Evolutionary conservation across 306 rosid genomes (phyloP).

Genomic region (Canavalia ensiformis): DNA sequence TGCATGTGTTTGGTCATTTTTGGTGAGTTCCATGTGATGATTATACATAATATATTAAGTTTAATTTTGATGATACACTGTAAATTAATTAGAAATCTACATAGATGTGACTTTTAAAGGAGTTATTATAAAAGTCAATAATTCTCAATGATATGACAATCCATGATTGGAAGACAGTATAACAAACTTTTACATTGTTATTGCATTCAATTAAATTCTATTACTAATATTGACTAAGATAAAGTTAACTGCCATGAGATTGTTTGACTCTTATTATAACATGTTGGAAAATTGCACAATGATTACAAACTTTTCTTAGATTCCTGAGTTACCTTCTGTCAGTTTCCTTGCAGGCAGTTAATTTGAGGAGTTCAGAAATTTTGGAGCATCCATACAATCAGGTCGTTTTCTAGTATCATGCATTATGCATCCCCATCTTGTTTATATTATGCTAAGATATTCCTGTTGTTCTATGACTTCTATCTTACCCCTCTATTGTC

Average conservation of each 20-base stretch:
- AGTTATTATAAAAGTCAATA: too few species aligned
- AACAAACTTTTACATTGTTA: too few species aligned
- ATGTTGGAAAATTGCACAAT: constrained; percentile 10
- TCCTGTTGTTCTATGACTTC: constrained; percentile 40
- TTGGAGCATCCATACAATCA: constrained; percentile 69
- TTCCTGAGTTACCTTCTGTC: constrained; percentile 52
- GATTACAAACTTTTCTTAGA: constrained; percentile 30
- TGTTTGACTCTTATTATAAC: constrained; percentile 5
- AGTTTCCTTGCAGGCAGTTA: constrained; percentile 79
- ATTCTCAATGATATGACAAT: too few species aligned
- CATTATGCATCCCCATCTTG: constrained; percentile 35
- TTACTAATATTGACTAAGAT: neutral
- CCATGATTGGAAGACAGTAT: too few species aligned
- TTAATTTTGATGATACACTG: too few species aligned
- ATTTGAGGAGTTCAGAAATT: constrained; percentile 81
- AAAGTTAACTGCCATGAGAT: neutral
- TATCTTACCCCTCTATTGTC: constrained; percentile 61
- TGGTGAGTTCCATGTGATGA: constrained; percentile 23
- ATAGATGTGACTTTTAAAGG: too few species aligned
- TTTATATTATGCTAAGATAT: constrained; percentile 42
- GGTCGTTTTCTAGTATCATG: constrained; percentile 60
- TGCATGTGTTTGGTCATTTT: constrained; percentile 27
- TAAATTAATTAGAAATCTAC: too few species aligned
- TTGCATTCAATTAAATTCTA: too few species aligned
- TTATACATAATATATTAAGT: neutral